Evolutionary conservation across 371 early-diverging fungal species (phyloP).

Genomic region (Circinella umbellata): DNA sequence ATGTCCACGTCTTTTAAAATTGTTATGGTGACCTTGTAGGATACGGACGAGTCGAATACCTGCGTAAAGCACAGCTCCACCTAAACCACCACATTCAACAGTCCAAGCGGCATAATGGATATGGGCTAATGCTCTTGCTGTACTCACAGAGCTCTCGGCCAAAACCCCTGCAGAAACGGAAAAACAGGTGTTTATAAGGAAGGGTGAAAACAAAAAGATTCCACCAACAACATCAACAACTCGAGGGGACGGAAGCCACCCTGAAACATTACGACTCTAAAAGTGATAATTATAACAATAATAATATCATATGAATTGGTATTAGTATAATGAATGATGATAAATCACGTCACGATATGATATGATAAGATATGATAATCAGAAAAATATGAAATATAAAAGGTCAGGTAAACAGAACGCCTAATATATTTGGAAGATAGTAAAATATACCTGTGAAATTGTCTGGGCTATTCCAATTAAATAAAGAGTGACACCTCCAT

Average conservation of each 20-base stretch:
- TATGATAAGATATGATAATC: too few species aligned
- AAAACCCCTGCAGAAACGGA: slow-evolving; percentile 45
- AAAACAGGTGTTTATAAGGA: slow-evolving; percentile 41
- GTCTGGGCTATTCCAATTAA: slow-evolving; percentile 38
- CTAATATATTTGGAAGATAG: background rate
- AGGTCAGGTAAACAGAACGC: too few species aligned
- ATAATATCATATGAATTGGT: background rate
- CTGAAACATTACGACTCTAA: slow-evolving; percentile 48
- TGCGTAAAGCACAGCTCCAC: slow-evolving; percentile 36
- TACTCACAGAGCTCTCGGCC: slow-evolving; percentile 26
- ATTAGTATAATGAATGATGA: too few species aligned
- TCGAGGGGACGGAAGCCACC: slow-evolving; percentile 47
- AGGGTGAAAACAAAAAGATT: slow-evolving; percentile 39
- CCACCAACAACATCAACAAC: slow-evolving; percentile 44
- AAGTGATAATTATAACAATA: background rate
- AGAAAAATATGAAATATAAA: too few species aligned
- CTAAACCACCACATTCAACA: slow-evolving; percentile 34
- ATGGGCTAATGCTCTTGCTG: slow-evolving; percentile 35
- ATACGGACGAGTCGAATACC: slow-evolving; percentile 41
- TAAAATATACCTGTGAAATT: slow-evolving; percentile 24
- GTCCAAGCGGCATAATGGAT: slow-evolving; percentile 50
- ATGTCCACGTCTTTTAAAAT: background rate
- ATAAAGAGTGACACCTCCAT: slow-evolving; percentile 32
- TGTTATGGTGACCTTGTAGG: slow-evolving; percentile 31
- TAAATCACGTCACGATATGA: too few species aligned